phyloP scores from a whole-genome alignment of 2,329 filamentous ascomycete genomes.

The Alternaria ventricosa region DNA sequence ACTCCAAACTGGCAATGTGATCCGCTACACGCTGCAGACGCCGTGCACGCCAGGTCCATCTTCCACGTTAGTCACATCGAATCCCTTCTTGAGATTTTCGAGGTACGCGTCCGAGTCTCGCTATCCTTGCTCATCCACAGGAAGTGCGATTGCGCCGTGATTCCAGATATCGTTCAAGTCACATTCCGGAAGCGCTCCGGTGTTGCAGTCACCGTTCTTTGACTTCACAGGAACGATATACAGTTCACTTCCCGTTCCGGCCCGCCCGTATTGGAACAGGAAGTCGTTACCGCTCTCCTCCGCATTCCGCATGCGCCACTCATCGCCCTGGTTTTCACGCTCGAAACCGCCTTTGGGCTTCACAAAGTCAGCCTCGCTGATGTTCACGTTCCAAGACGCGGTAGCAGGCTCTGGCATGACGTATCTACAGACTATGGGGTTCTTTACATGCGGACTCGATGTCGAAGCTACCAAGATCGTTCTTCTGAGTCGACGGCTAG shows the following conservation, averaged over 20 bases:
- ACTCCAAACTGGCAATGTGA: slow-evolving; percentile 7
- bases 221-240: background rate
- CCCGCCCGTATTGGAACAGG: background rate
- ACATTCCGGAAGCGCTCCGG: background rate
- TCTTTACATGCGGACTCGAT: background rate
- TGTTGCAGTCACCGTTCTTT: background rate
- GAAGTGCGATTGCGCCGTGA: background rate
- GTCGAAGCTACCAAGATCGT: background rate
- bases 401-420: background rate
- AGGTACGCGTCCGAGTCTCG: background rate
- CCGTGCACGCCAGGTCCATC: background rate
- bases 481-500: no score
- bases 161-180: background rate
- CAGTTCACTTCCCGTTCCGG: background rate
- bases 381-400: background rate
- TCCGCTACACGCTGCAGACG: slow-evolving; percentile 25
- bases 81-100: background rate
- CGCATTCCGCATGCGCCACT: background rate
- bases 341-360: background rate
- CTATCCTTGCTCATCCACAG: background rate
- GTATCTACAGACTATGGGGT: background rate
- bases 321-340: background rate
- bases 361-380: background rate
- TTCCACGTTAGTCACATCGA: background rate
- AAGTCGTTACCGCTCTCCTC: background rate